These are phyloP conservation scores for Stachybotrys chartarum DNA, from an alignment of 2,329 filamentous ascomycete genomes.

Conservation along the genomic window DNA sequence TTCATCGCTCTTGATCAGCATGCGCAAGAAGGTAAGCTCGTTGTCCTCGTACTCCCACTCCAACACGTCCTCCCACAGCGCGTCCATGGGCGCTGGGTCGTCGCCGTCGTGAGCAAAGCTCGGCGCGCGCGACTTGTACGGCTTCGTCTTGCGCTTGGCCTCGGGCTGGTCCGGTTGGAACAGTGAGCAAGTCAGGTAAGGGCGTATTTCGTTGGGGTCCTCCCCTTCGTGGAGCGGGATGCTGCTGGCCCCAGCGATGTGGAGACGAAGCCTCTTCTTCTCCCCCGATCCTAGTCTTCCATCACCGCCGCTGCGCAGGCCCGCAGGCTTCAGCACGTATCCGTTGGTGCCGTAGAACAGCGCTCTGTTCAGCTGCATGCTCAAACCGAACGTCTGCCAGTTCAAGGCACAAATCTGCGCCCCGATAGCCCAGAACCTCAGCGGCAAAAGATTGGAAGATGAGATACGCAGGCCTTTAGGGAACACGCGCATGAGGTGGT, in stretches of 20 bases:
- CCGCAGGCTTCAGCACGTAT: conserved; percentile 57
- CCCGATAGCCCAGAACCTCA: conserved; percentile 59
- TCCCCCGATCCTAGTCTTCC: conserved; percentile 39
- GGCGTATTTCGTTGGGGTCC: conserved; percentile 47
- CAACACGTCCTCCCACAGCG: conserved; percentile 58
- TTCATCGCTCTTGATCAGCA: conserved; percentile 62
- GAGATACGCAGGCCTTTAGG: conserved; percentile 64
- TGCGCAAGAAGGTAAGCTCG: conserved; percentile 55
- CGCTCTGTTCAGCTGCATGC: conserved; percentile 62
- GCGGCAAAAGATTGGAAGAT: conserved; percentile 55
- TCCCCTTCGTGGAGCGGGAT: conserved; percentile 46
- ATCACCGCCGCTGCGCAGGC: conserved; percentile 47
- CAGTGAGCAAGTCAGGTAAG: conserved; percentile 59
- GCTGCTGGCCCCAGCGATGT: conserved; percentile 55
- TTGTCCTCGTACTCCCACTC: conserved; percentile 65
- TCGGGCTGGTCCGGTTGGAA: conserved; percentile 48
- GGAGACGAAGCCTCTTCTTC: conserved; percentile 45
- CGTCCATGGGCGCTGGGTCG: conserved; percentile 52
- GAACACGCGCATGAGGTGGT: conserved; percentile 63
- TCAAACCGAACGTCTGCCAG: conserved; percentile 60
- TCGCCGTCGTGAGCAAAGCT: conserved; percentile 50
- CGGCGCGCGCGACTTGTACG: conserved; percentile 52
- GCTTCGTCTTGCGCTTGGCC: conserved; percentile 54
- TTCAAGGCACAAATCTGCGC: conserved; percentile 65
- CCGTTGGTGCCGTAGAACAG: conserved; percentile 59